Base-by-base conservation (phyloP, 2,329 filamentous ascomycete genomes). In the Hymenoscyphus fructigenus region DNA sequence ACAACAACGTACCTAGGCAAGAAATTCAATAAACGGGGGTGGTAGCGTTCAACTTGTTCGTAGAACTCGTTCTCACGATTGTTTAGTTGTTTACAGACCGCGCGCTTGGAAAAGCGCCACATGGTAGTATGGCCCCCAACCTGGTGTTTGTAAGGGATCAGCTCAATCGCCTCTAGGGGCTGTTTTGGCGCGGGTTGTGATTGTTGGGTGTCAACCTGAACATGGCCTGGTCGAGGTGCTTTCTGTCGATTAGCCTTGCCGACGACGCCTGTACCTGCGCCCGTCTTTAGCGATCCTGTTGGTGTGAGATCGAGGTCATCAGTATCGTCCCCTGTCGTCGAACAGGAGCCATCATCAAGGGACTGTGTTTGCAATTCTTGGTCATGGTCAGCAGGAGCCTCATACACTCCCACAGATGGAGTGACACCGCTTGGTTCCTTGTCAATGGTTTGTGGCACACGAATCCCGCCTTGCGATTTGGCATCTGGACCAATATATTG, bases 1-100 rank as follows among this genome's bases (percentile, higher is more conserved):
- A 67, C 29, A 10, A 17, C n/a, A 64, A 65, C 81, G 68, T 81
- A 91, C 88, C 93, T 92, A 69, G 95, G 95, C 69, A 99, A 83
- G 76, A 98, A 99, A 53, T 91, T 88, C 66, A 99, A 81, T 73
- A 99, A 84, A 75, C 97, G 91, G 69, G 93, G 91, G 78, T 99
- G 94, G 70, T 92, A 88, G 73, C 87, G 88, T 80, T 99, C 95
- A 73, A 98, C 92, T 62, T 90, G 95, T 79, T 99, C 95, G 78
- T 99, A 99, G 76, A 99, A 99, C 79, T 97, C 92, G 78, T 99
- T 99, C 76, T 99, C 95, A 74, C 94, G 87, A 76, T 97, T 99
- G 78, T 97, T 99, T 74, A 99, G 85, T 79, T 97, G 93, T 79
- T 99, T 99, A 83, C 95, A 99, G 12, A 99, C 93, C 63, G 95